Evolutionary conservation across 352 stramenopile species (phyloP).

Genomic region (Phytophthora kernoviae): DNA sequence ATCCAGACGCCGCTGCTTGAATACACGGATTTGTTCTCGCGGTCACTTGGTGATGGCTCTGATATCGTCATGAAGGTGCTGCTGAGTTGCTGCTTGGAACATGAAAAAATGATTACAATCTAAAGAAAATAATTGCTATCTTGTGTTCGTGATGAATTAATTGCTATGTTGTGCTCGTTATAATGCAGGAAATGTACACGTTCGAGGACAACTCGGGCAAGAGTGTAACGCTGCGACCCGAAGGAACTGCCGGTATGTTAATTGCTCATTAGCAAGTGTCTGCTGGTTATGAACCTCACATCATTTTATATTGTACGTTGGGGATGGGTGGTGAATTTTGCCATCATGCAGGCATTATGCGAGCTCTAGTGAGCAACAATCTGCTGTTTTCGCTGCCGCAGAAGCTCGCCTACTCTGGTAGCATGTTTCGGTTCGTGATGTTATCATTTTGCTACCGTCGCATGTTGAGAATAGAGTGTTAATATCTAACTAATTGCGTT

Average conservation of each 20-base stretch:
- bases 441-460: not conserved
- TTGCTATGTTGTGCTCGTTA: not conserved
- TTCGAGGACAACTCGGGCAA: conserved; percentile 89
- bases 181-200: conserved; percentile 87
- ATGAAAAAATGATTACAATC: too few relatives aligned
- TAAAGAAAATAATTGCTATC: conserved; percentile 1
- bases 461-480: not conserved
- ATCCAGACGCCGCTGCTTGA: conserved; percentile 87
- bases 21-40: conserved; percentile 85
- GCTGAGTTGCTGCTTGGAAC: not conserved
- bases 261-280: not conserved
- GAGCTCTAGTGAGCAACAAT: conserved; percentile 81
- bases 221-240: conserved; percentile 83
- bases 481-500: conserved; percentile 4
- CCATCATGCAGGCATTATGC: conserved; percentile 60
- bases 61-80: conserved; percentile 89
- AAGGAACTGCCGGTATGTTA: conserved; percentile 74
- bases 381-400: conserved; percentile 73
- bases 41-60: conserved; percentile 81
- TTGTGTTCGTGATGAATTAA: not conserved
- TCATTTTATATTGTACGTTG: not conserved
- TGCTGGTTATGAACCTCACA: not conserved
- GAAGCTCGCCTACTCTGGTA: conserved; percentile 85
- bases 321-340: not conserved
- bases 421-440: conserved; percentile 81